Conservation (phyloP, 1,284 basidiomycete species). For the Austroboletus novae-zelandiae region DNA sequence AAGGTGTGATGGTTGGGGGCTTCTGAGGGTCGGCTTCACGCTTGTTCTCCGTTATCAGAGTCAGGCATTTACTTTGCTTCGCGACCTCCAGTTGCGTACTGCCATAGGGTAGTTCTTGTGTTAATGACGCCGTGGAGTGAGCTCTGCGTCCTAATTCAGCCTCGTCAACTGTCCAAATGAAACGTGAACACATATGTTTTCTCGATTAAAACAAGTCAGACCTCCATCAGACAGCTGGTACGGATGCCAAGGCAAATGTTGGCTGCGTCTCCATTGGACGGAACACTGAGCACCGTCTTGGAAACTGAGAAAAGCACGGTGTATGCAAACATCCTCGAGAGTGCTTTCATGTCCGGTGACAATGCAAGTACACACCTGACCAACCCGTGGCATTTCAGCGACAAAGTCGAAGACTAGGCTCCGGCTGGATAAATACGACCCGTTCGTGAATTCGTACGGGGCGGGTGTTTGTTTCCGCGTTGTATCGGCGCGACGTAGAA, state of each 20-base stretch:
- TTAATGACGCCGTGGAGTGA: neutral
- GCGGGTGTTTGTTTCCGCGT: neutral
- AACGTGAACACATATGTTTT: neutral
- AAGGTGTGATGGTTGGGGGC: slow-evolving; percentile 14
- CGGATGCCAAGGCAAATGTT: neutral
- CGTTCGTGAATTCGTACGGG: neutral
- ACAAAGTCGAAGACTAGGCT: slow-evolving; percentile 5
- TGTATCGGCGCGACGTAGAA: neutral
- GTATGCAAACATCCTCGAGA: neutral
- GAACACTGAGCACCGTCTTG: neutral
- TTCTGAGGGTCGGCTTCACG: slow-evolving; percentile 25
- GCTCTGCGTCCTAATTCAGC: neutral
- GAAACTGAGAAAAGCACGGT: slow-evolving; percentile 1
- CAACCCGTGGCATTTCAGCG: slow-evolving; percentile 13
- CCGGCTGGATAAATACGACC: slow-evolving; percentile 1
- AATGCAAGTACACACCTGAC: slow-evolving; percentile 13
- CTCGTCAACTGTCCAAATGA: slow-evolving; percentile 3
- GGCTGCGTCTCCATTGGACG: neutral
- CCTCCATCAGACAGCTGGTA: slow-evolving; percentile 7
- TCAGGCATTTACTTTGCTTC: neutral
- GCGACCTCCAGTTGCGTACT: neutral
- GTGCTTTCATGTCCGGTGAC: neutral
- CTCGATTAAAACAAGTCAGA: slow-evolving; percentile 2
- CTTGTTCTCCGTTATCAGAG: slow-evolving; percentile 15
- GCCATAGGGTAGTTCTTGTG: neutral